Evolutionary conservation across 352 stramenopile genomes (phyloP).

Genomic region (Phytophthora pisi): DNA sequence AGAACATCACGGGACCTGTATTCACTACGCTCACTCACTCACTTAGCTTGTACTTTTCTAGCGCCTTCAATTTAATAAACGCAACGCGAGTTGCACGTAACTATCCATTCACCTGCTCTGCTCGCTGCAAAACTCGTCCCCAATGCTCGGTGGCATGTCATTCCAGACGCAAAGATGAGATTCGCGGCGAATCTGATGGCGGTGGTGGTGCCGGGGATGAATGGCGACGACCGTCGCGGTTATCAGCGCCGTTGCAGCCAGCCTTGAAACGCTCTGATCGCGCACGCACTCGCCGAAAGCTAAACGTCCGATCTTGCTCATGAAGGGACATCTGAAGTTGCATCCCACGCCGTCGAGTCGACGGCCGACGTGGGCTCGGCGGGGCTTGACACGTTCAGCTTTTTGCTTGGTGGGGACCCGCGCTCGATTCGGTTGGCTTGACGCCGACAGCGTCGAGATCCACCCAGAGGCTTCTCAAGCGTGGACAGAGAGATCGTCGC

Average conservation of each 20-base stretch:
- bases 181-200: constrained; percentile 14
- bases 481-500: neutral
- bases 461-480: constrained; percentile 2
- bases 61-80: constrained; percentile 22
- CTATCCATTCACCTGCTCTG: neutral
- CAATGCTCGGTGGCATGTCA: neutral
- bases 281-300: constrained; percentile 10
- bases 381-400: constrained; percentile 3
- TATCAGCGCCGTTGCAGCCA: neutral
- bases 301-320: neutral
- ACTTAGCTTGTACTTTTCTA: constrained; percentile 3
- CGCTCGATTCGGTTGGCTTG: constrained; percentile 15
- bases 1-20: constrained; percentile 21
- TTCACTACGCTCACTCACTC: constrained; percentile 16
- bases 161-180: constrained; percentile 3
- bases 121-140: constrained; percentile 1
- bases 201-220: neutral
- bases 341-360: neutral
- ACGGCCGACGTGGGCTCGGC: constrained; percentile 6
- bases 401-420: constrained; percentile 1
- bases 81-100: too few relatives aligned
- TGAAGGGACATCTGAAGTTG: constrained; percentile 14
- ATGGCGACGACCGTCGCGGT: neutral
- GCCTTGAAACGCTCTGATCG: constrained; percentile 15
- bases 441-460: constrained; percentile 10